Base-by-base conservation (phyloP, 2,329 filamentous ascomycete species). In the Cladosporium halotolerans region DNA sequence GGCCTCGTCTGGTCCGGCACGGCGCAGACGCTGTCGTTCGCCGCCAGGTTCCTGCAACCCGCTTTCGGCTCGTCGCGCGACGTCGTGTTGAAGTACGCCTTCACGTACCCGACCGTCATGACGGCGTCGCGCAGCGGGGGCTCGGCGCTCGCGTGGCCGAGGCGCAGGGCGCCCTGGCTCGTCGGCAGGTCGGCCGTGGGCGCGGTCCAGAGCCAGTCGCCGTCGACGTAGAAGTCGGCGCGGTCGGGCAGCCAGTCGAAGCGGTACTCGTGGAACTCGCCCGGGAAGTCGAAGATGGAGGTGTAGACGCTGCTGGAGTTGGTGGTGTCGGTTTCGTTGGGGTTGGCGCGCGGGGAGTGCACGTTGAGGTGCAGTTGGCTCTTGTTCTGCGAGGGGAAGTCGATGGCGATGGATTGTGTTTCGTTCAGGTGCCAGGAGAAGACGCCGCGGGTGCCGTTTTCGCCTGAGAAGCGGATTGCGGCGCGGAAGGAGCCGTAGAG, bases 341-440 rank as follows among this genome's bases (percentile, higher is more conserved):
- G 6, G 16, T 19, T 4, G 2, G 76, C 82, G 32, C 78, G 70
- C 5, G 76, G 75, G 1, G 86, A 85, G 64, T 91, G 88, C 6
- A 90, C 73, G n/a, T 90, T 86, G 1, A 91, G 79, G 64, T 90
- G 88, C 49, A 90, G 74, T 0, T 82, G 79, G 58, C n/a, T 55
- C 46, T 41, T 62, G 54, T 9, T 14, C n/a, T 49, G 41, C 2
- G 86, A 88, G 2, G 91, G 76, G 63, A 90, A 88, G 60, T 92
- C 88, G 70, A 91, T 83, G 66, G 91, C 87, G 61, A 91, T 89
- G 63, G 91, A 87, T 63, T 88, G 83, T 1, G 84, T 86, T 68
- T 91, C 83, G 67, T 89, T 88, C 70, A 81, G 82, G 68, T 88
- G 90, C 85, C 86, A 92, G 70, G 90, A 91, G 71, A 91, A 90